Evolutionary conservation across 768 basidiomycete genomes (phyloP).

Genomic region (Psilocybe cyanescens): DNA sequence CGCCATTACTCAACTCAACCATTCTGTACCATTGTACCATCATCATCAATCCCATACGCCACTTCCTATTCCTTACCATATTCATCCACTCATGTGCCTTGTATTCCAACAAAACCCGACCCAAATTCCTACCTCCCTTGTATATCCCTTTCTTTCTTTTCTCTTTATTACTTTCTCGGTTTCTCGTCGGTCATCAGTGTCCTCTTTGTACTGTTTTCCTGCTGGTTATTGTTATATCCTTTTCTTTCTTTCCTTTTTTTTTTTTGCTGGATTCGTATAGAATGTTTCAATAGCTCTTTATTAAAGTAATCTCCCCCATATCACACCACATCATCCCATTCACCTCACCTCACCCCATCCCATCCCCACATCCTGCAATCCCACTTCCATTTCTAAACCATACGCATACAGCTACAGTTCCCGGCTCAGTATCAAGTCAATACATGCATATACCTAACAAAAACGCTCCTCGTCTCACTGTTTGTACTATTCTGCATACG

Average conservation of each 20-base stretch:
- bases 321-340: no score
- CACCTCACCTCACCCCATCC: no score
- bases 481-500: no score
- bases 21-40: background rate
- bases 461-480: no score
- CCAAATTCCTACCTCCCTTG: background rate
- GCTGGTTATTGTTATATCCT: background rate
- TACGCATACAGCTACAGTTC: no score
- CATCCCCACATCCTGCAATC: no score
- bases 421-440: no score
- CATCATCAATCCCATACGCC: background rate
- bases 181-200: background rate
- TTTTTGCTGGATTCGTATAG: background rate
- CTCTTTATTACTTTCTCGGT: background rate
- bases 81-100: background rate
- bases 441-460: no score
- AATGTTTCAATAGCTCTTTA: no score
- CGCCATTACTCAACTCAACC: no score
- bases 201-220: background rate
- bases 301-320: no score
- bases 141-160: background rate
- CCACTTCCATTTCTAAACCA: no score
- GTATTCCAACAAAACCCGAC: background rate
- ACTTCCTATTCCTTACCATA: background rate
- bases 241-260: background rate